Evolutionary conservation across 2,329 filamentous ascomycete species (phyloP).

Genomic region (Trichophaea hybrida): DNA sequence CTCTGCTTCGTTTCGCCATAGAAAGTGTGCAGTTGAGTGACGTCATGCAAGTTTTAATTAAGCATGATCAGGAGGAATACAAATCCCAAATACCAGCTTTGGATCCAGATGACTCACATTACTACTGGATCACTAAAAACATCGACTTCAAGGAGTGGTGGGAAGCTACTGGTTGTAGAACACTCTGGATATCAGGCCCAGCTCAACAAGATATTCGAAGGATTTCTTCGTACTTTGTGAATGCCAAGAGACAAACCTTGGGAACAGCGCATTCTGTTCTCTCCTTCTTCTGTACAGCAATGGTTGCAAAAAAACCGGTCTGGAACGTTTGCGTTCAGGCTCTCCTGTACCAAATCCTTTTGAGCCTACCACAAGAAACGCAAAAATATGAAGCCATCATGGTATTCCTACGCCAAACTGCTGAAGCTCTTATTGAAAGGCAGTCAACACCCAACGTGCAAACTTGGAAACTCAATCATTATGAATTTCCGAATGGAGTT

Average conservation of each 20-base stretch:
- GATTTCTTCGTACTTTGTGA: neutral
- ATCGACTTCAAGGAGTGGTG: neutral
- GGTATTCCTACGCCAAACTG: neutral
- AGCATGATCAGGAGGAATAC: neutral
- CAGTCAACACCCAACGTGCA: neutral
- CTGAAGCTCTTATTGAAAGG: neutral
- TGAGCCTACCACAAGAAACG: neutral
- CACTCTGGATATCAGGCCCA: neutral
- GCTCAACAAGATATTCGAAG: neutral
- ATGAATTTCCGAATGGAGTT: neutral
- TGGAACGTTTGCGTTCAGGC: neutral
- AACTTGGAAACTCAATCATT: neutral
- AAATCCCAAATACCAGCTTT: neutral
- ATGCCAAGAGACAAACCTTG: neutral
- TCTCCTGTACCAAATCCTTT: neutral
- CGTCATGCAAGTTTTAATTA: neutral
- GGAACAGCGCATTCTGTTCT: neutral
- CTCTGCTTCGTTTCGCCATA: neutral
- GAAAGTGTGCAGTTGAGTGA: neutral
- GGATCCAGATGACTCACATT: neutral
- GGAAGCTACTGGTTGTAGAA: neutral
- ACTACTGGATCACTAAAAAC: neutral
- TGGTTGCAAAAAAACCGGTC: neutral
- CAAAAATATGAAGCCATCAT: too few relatives aligned
- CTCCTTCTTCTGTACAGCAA: neutral